phyloP scores from a whole-genome alignment of 176 grass and related monocot genomes.

The Aechmea fasciata region DNA sequence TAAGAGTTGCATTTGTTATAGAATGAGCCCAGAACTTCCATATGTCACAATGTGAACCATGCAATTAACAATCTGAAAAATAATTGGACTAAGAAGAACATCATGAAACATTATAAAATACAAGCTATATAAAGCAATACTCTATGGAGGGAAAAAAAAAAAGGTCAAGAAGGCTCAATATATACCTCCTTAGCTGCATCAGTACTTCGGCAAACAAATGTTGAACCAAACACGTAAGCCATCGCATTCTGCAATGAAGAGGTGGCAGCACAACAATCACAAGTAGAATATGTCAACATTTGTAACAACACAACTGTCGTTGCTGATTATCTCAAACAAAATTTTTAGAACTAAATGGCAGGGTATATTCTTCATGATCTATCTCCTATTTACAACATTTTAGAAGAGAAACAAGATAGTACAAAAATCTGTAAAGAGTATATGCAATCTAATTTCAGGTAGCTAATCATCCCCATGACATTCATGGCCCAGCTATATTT shows the following conservation, averaged over 20 bases:
- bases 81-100: not conserved
- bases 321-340: too few species aligned
- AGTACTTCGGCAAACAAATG: conserved; percentile 81
- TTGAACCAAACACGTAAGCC: conserved; percentile 70
- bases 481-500: too few species aligned
- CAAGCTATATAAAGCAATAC: conserved; percentile 2
- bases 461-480: too few species aligned
- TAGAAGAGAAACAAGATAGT: too few species aligned
- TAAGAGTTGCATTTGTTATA: too few species aligned
- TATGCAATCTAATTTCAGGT: too few species aligned
- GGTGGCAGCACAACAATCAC: conserved; percentile 2
- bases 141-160: not conserved
- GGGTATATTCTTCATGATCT: not conserved
- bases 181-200: conserved; percentile 85
- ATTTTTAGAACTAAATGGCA: too few species aligned
- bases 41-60: not conserved
- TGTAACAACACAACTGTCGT: too few species aligned
- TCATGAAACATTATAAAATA: too few species aligned
- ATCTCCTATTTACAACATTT: not conserved
- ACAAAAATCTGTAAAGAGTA: too few species aligned
- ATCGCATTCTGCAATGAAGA: conserved; percentile 81
- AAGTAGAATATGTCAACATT: not conserved
- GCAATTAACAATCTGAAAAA: not conserved
- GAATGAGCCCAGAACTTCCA: too few species aligned
- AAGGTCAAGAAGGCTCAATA: conserved; percentile 12